Base-by-base conservation (phyloP, 1,139 yeast species). In the Zygosaccharomyces sapae region DNA sequence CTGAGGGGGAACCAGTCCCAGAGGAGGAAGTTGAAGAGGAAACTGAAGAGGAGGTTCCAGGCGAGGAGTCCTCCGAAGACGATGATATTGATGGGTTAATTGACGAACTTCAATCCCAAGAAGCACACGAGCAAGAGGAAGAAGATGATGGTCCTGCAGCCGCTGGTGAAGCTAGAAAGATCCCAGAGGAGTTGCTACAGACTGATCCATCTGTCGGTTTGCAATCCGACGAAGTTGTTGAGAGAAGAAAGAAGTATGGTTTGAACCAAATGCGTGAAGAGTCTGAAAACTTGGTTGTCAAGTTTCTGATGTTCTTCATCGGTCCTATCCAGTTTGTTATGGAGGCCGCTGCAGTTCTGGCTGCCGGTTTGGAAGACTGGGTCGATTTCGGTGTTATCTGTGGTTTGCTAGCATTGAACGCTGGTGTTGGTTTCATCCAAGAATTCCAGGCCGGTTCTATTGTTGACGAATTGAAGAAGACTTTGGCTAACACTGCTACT, bases 251-350 rank as follows among this genome's bases (percentile, higher is more conserved):
- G 86, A 87, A 85, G 80, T 90, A 74, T 68, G 97, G 97, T 77
- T 73, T 81, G 62, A 90, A 90, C 74, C 92, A 86, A 75, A 87
- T 90, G 95, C 84, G 90, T 59, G 97, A 90, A 74, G 96, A 89
- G 70, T 74, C 80, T 65, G 96, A 87, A 74, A 86, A 86, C 74
- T 58, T 86, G 73, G 65, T 88, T 52, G 71, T 88, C 61, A 90
- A 90, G 78, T 89, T 90, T 70, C 69, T 86, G 66, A 81, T 83
- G 88, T 90, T 88, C 79, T 90, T 90, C 71, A 86, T 90, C 58
- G 97, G 97, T 75, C 97, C 97, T 61, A 89, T 90, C 72, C 97
- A 90, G 77, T 90, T 90, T 83, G 97, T 90, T 70, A 90, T 90
- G 97, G 97, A 89, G 76, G 89, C 95, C 69, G 97, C 97, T 66